phyloP scores from a whole-genome alignment of 176 grass and related monocot genomes.

The Zoysia japonica region DNA sequence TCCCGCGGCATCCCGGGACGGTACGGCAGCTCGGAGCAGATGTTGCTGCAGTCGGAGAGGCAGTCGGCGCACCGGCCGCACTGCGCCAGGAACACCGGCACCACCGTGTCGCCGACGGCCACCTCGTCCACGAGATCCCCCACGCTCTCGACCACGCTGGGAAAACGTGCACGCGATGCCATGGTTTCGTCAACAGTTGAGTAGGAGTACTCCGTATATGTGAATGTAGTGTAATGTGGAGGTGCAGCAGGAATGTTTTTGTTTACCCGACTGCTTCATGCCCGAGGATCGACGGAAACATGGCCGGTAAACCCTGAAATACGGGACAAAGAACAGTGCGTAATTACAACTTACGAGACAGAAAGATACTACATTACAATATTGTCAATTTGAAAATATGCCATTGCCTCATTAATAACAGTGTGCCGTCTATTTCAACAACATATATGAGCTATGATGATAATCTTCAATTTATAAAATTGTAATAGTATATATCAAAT shows the following conservation, averaged over 20 bases:
- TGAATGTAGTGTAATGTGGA: too few relatives aligned
- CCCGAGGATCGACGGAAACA: slow-evolving; percentile 44
- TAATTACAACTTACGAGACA: too few relatives aligned
- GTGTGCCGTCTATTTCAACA: too few relatives aligned
- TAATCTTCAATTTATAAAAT: too few relatives aligned
- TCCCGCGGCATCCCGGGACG: slow-evolving; percentile 48
- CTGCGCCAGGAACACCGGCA: slow-evolving; percentile 60
- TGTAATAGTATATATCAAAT: too few relatives aligned
- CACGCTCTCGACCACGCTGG: slow-evolving; percentile 70
- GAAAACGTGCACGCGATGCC: too few relatives aligned
- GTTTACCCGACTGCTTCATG: slow-evolving; percentile 80
- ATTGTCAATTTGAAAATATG: too few relatives aligned
- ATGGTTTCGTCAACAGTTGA: too few relatives aligned
- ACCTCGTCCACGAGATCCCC: slow-evolving; percentile 55
- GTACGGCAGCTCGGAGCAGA: slow-evolving; percentile 24
- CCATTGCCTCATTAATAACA: too few relatives aligned
- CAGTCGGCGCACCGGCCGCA: slow-evolving; percentile 61
- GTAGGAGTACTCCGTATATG: too few relatives aligned
- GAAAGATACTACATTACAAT: too few relatives aligned
- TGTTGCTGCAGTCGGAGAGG: slow-evolving; percentile 53
- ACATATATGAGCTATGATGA: too few relatives aligned
- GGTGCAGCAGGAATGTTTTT: neutral
- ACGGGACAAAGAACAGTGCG: neutral
- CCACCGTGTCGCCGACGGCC: slow-evolving; percentile 52
- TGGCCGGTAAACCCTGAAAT: neutral